These are phyloP conservation scores for Mortierella claussenii DNA, from an alignment of 192 early-diverging fungal species.

Conservation along the genomic window DNA sequence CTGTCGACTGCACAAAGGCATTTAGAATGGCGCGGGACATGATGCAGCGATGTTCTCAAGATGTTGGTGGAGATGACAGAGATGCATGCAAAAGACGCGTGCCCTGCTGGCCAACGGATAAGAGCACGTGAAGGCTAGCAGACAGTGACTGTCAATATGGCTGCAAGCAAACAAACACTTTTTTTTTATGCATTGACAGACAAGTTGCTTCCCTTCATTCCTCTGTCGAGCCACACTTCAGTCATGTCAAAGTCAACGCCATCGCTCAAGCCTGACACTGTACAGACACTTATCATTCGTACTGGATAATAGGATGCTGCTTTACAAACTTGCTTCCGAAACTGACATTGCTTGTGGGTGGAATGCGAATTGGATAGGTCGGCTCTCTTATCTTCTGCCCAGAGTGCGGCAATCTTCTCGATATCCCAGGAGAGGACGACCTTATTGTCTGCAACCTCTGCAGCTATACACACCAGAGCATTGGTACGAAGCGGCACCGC, in stretches of 20 bases:
- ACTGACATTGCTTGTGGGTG: background rate
- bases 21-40: constrained; percentile 34
- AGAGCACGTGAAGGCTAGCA: too few relatives aligned
- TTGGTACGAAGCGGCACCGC: constrained; percentile 54
- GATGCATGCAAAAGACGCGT: too few relatives aligned
- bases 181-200: constrained; percentile 16
- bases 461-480: constrained; percentile 69
- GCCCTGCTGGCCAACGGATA: too few relatives aligned
- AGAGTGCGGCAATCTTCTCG: constrained; percentile 90
- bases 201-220: too few relatives aligned
- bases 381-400: constrained; percentile 91
- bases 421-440: constrained; percentile 83
- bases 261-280: constrained; percentile 48
- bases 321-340: too few relatives aligned
- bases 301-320: too few relatives aligned
- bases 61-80: too few relatives aligned
- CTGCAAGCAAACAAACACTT: background rate
- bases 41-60: background rate
- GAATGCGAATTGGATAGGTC: constrained; percentile 30
- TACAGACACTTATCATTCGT: constrained; percentile 9
- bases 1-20: constrained; percentile 12
- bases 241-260: constrained; percentile 44
- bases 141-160: background rate
- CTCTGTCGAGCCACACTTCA: background rate
- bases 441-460: constrained; percentile 87